These are phyloP conservation scores for Cyclanthera cordifolia DNA, from an alignment of 306 rosid genomes.

Conservation along the genomic window DNA sequence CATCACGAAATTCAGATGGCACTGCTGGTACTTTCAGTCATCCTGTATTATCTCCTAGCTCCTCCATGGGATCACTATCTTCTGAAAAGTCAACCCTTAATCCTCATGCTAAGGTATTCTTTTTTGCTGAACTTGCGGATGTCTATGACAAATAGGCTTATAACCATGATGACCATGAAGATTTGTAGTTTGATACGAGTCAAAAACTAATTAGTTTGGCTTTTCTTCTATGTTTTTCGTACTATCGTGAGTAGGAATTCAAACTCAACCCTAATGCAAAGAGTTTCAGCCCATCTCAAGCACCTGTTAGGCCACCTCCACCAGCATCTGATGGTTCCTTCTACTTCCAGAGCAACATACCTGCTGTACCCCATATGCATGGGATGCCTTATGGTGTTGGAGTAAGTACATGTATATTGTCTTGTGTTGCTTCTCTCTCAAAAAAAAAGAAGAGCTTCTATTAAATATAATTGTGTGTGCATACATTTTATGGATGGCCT, in stretches of 20 bases:
- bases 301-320: slow-evolving; percentile 70
- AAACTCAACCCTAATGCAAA: slow-evolving; percentile 89
- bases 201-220: not conserved
- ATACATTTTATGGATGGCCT: not conserved
- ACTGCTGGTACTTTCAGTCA: slow-evolving; percentile 34
- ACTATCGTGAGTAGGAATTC: slow-evolving; percentile 52
- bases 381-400: slow-evolving; percentile 73
- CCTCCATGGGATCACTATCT: slow-evolving; percentile 69
- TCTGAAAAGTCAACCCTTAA: slow-evolving; percentile 68
- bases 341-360: slow-evolving; percentile 46
- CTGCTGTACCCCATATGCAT: slow-evolving; percentile 60
- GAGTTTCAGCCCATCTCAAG: slow-evolving; percentile 66
- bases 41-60: slow-evolving; percentile 72
- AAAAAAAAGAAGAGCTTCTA: not conserved
- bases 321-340: slow-evolving; percentile 76
- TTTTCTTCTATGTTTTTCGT: not conserved
- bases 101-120: slow-evolving; percentile 80
- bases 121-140: not conserved
- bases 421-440: not conserved
- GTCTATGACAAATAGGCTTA: not conserved
- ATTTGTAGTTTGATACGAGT: not conserved
- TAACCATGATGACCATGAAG: not conserved
- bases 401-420: slow-evolving; percentile 36
- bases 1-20: slow-evolving; percentile 47
- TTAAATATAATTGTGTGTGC: not conserved